Evolutionary conservation across 805 yeast species (phyloP).

Genomic region (Ascoidea rubescens): DNA sequence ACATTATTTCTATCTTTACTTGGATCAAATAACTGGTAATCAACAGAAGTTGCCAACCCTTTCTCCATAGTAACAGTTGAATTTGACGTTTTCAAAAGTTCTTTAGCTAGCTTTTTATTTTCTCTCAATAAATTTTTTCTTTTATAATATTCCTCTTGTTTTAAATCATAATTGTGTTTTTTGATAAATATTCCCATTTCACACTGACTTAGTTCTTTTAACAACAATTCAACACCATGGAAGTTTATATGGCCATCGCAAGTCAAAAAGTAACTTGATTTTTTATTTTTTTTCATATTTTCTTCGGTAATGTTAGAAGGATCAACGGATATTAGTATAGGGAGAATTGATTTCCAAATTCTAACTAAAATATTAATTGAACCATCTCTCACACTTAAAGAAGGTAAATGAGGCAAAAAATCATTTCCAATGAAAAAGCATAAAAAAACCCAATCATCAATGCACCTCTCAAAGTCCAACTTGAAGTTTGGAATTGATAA

Average conservation of each 20-base stretch:
- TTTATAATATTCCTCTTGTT: slow-evolving; percentile 52
- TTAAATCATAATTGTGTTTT: slow-evolving; percentile 52
- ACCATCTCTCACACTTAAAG: slow-evolving; percentile 87
- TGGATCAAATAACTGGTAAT: slow-evolving; percentile 65
- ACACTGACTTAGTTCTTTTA: slow-evolving; percentile 49
- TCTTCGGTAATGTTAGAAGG: too few relatives aligned
- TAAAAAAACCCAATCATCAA: slow-evolving; percentile 98
- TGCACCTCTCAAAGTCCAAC: slow-evolving; percentile 86
- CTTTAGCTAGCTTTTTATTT: slow-evolving; percentile 28
- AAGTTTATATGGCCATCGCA: slow-evolving; percentile 78
- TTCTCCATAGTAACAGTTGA: slow-evolving; percentile 43
- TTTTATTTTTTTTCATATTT: slow-evolving; percentile 5
- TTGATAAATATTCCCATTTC: slow-evolving; percentile 70
- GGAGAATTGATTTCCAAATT: slow-evolving; percentile 70
- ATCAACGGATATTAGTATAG: slow-evolving; percentile 17
- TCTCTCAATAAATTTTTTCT: slow-evolving; percentile 38
- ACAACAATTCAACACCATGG: slow-evolving; percentile 58
- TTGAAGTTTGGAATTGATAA: slow-evolving; percentile 52
- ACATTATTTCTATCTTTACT: slow-evolving; percentile 43
- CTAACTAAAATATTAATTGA: slow-evolving; percentile 72
- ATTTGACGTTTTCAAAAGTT: slow-evolving; percentile 49
- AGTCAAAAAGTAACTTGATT: slow-evolving; percentile 64
- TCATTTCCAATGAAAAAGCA: slow-evolving; percentile 98
- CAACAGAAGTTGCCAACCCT: slow-evolving; percentile 38
- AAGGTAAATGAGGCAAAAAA: slow-evolving; percentile 92